These are phyloP conservation scores for Puya raimondii DNA, from an alignment of 176 grass and related monocot genomes.

Conservation along the genomic window DNA sequence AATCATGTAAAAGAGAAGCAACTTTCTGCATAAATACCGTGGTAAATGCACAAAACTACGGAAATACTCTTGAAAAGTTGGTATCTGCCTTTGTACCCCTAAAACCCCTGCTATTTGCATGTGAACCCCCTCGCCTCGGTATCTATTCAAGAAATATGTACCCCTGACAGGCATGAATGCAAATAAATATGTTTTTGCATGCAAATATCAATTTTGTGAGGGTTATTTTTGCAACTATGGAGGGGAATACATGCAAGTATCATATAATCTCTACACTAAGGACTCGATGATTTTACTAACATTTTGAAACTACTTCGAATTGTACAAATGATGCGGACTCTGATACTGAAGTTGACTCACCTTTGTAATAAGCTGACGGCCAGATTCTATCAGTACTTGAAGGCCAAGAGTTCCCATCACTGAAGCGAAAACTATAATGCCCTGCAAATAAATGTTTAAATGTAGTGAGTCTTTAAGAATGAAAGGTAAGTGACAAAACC, in stretches of 20 bases:
- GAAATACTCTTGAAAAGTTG: too few species aligned
- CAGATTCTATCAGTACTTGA: slow-evolving; percentile 79
- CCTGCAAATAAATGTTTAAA: slow-evolving; percentile 22
- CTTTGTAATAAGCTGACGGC: slow-evolving; percentile 61
- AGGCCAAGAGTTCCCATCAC: slow-evolving; percentile 85
- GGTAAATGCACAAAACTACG: too few species aligned
- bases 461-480: background rate
- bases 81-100: too few species aligned
- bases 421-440: slow-evolving; percentile 88
- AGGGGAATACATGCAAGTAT: background rate
- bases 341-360: slow-evolving; percentile 17
- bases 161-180: too few species aligned
- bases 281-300: background rate
- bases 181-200: too few species aligned
- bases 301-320: too few species aligned
- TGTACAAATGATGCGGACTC: background rate
- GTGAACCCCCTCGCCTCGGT: too few species aligned
- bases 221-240: background rate
- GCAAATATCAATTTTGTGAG: background rate
- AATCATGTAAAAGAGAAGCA: too few species aligned
- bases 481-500: background rate
- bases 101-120: too few species aligned
- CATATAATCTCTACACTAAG: background rate
- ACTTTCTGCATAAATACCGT: too few species aligned
- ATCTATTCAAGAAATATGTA: too few species aligned